Base-by-base conservation (phyloP, 768 basidiomycete species). In the Russula sp. region DNA sequence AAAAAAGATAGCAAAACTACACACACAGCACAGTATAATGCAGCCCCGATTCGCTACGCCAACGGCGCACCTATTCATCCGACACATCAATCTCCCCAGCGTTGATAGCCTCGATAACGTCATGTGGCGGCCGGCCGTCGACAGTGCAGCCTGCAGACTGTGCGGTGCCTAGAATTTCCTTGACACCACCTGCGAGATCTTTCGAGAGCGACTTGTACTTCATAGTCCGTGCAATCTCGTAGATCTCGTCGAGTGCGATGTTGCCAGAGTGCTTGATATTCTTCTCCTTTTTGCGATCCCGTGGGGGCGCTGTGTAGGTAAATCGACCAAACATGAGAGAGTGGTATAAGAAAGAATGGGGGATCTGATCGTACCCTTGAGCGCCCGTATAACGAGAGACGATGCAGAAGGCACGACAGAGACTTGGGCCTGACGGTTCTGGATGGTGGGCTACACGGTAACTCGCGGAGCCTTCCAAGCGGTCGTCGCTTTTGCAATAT, bases 211-310 rank as follows among this genome's bases (percentile, higher is more conserved):
- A 97, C 78, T 98, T 98, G 77, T 79, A 78, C 77, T 83, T 88
- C 94, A 99, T 96, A 67, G 86, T 96, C 75, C 97, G 90, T 68
- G 96, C 95, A 75, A 98, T 95, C 68, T 94, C 88, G 74, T 91
- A 77, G 73, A 99, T 94, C 76, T 97, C 93, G 72, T 96, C 94
- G 61, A 98, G 81, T 61, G 94, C 73, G 68, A 99, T 83, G 81
- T 98, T 98, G 64, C 97, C 97, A 66, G 78, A 77, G 84, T 98
- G 97, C 78, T 98, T 98, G 81, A 99, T 97, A 84, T 98, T 99
- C 84, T 99, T 99, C 85, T 99, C 96, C 87, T 99, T 99, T 79
- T 99, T 99, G 68, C 97, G 89, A 80, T 99, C 97, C 72, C 97
- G 93, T 70, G 94, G 94, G 68, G 97, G 94, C 82, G 98, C 96